phyloP scores from a whole-genome alignment of 2,329 filamentous ascomycete species.

The Podosphaera leucotricha region DNA sequence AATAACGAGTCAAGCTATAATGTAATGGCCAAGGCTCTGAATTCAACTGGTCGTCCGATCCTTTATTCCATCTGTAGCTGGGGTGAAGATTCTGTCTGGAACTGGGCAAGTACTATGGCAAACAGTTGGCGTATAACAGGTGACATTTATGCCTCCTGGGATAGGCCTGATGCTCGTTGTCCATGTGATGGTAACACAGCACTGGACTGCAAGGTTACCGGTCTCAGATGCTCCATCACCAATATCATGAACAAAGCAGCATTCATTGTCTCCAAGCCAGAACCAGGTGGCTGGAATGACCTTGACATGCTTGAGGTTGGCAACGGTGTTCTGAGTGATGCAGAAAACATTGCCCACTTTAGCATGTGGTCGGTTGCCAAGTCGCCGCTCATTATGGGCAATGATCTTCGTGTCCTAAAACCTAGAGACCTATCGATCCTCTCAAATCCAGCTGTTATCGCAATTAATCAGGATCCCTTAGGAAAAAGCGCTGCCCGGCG shows the following conservation, averaged over 20 bases:
- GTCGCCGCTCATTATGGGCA: constrained; percentile 14
- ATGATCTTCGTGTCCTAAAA: constrained; percentile 14
- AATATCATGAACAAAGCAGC: constrained; percentile 12
- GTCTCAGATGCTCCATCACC: constrained; percentile 14
- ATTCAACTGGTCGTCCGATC: constrained; percentile 17
- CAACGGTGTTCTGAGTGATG: constrained; percentile 16
- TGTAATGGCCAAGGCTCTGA: constrained; percentile 17
- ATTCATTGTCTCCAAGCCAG: constrained; percentile 12
- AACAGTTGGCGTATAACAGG: constrained; percentile 19
- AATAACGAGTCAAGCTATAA: constrained; percentile 9
- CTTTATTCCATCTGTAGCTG: constrained; percentile 22
- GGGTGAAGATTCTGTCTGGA: constrained; percentile 24
- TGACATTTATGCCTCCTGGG: constrained; percentile 18
- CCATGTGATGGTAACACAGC: constrained; percentile 19
- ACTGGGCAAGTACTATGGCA: constrained; percentile 16
- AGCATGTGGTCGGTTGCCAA: constrained; percentile 12
- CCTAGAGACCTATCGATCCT: constrained; percentile 18
- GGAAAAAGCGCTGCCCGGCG: constrained; percentile 20
- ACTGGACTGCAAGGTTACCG: constrained; percentile 12
- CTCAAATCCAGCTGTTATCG: constrained; percentile 21
- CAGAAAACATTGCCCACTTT: constrained; percentile 17
- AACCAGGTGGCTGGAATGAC: constrained; percentile 15
- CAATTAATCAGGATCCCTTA: constrained; percentile 19
- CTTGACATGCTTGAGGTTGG: constrained; percentile 18
- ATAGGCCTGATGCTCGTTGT: constrained; percentile 18